A percentile compares a stretch with the other conserved stretches of the same genome.
Conservation (phyloP, 257 asterid species). For the Solanum lignicaule region DNA sequence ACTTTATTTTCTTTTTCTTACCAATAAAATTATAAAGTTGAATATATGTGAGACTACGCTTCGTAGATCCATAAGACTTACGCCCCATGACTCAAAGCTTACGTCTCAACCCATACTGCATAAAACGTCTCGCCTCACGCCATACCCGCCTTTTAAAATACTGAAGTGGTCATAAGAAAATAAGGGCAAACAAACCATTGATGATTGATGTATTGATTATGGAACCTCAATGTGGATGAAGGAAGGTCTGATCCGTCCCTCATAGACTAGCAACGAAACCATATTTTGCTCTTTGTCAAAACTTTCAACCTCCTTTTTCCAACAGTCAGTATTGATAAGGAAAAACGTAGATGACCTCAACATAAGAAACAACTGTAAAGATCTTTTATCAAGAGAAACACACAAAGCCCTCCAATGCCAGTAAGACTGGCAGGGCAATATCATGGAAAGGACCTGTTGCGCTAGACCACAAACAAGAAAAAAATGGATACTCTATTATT, state of each 20-base stretch:
- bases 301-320: background rate
- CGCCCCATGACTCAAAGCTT: too few relatives aligned
- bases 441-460: background rate
- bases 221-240: background rate
- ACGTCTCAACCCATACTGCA: too few relatives aligned
- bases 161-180: too few relatives aligned
- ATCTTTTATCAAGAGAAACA: background rate
- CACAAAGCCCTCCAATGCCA: background rate
- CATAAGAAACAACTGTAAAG: background rate
- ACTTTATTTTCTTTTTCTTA: too few relatives aligned
- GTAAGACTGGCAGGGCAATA: background rate
- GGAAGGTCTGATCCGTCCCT: background rate
- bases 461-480: background rate
- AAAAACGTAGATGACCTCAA: background rate
- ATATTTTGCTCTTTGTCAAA: background rate
- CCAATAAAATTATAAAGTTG: too few relatives aligned
- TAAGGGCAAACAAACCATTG: too few relatives aligned
- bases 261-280: background rate
- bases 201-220: too few relatives aligned
- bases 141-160: too few relatives aligned
- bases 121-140: too few relatives aligned
- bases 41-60: too few relatives aligned
- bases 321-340: background rate
- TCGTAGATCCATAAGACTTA: too few relatives aligned
- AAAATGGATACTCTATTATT: background rate